Percentiles rank a stretch among this genome's conserved stretches.
These are phyloP conservation scores for Neurospora cerealis DNA, from an alignment of 495 filamentous ascomycete genomes.

Conservation along the genomic window DNA sequence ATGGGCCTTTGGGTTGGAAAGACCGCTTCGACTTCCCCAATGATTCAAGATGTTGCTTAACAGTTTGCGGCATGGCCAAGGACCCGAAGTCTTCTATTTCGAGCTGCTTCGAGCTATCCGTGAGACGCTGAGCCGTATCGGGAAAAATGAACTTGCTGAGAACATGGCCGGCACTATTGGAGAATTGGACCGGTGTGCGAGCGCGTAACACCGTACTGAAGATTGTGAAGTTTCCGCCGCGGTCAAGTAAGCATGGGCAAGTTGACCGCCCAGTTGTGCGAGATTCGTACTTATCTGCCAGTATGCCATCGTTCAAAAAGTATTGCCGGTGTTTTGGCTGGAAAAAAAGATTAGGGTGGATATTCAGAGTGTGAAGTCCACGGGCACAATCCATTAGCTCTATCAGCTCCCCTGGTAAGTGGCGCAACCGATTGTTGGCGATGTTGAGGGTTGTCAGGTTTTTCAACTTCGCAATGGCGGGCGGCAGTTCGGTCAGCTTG, in stretches of 20 bases:
- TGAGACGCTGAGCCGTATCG: background rate
- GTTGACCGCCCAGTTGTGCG: background rate
- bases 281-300: background rate
- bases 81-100: slow-evolving; percentile 13
- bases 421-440: slow-evolving; percentile 55
- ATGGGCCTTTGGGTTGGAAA: slow-evolving; percentile 7
- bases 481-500: slow-evolving; percentile 51
- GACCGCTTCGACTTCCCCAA: background rate
- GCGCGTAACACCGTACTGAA: slow-evolving; percentile 8
- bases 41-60: background rate
- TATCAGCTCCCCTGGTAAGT: slow-evolving; percentile 63
- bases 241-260: background rate
- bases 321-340: slow-evolving; percentile 13
- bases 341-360: slow-evolving; percentile 42
- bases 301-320: background rate
- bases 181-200: slow-evolving; percentile 18
- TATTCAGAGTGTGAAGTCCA: slow-evolving; percentile 24
- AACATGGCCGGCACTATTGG: slow-evolving; percentile 1
- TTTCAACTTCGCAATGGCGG: slow-evolving; percentile 50
- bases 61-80: slow-evolving; percentile 6
- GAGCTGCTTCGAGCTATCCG: background rate
- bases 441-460: slow-evolving; percentile 61
- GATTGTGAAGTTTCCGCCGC: slow-evolving; percentile 1
- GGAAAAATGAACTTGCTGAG: slow-evolving; percentile 12
- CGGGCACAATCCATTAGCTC: slow-evolving; percentile 38